A percentile compares a stretch with the other conserved stretches of the same genome.
Evolutionary conservation across 257 asterid species (phyloP).

Genomic region (Solanum habrochaites): DNA sequence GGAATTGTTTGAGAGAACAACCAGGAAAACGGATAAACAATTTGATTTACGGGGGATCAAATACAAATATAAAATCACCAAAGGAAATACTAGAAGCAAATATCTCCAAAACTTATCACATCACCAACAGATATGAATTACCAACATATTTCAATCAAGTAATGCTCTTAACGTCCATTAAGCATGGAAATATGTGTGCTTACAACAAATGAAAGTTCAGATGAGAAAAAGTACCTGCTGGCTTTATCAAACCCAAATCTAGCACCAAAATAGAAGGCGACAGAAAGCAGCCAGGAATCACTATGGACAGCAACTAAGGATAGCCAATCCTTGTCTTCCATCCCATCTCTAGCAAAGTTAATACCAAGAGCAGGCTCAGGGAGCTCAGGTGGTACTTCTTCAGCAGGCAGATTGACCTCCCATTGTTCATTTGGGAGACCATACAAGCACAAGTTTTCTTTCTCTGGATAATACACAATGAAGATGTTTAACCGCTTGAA

Average conservation of each 20-base stretch:
- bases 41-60: background rate
- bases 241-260: constrained; percentile 51
- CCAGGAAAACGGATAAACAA: background rate
- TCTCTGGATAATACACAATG: constrained; percentile 22
- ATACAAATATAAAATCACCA: background rate
- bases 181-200: background rate
- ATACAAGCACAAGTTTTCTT: constrained; percentile 55
- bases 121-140: background rate
- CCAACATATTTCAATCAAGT: background rate
- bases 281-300: constrained; percentile 57
- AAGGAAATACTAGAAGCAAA: background rate
- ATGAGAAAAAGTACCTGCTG: constrained; percentile 27
- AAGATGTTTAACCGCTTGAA: background rate
- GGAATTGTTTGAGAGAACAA: background rate
- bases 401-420: constrained; percentile 62
- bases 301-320: constrained; percentile 57
- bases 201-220: background rate
- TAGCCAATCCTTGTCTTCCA: constrained; percentile 53
- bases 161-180: background rate
- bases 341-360: constrained; percentile 61
- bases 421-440: constrained; percentile 48
- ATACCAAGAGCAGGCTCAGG: constrained; percentile 67
- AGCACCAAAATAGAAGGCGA: constrained; percentile 45
- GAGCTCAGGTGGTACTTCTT: constrained; percentile 56
- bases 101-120: background rate